Base-by-base conservation (phyloP, 345 rosid species). In the Adansonia digitata region DNA sequence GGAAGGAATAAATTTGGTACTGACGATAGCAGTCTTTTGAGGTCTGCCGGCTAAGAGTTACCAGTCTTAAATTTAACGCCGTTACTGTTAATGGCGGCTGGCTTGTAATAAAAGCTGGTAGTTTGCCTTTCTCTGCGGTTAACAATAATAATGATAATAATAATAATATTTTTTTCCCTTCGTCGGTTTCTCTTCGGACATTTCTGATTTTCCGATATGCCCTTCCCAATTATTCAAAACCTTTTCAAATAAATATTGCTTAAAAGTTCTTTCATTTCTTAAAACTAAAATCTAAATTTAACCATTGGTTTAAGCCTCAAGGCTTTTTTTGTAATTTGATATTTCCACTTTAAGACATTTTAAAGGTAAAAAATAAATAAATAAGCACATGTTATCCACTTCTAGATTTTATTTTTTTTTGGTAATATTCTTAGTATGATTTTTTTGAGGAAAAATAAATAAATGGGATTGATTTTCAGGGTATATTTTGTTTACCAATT, bases 1-100 rank as follows among this genome's bases (percentile, higher is more conserved):
- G 74, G 66, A 59, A 74, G 70, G 48, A 65, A 26, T 9, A 37
- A 8, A 11, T 42, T 40, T 37, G 15, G 48, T 14, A 11, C 20
- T 45, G 69, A 26, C 5, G 31, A 4, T 46, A 52, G 76, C 2
- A 43, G 14, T 12, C 48, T 12, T 43, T 8, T 18, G 17, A 29
- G 17, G 68, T 61, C 61, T 0, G 61, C 64, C 55, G 15, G 78
- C 10, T 24, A 59, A 31, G 34, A 1, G 34, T 31, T 31, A 31
- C 1, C 2, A 49, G 55, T 49, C 55, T 49, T 49, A 49, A 14
- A 17, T 49, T 49, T 49, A 49, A 49, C 55, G 55, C 55, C 55
- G 55, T 49, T 18, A 20, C 14, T 20, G 59, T 53, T 53, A 53
- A 22, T 81, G 91, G 90, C 94, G 88, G 91, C n/a, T n/a, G 14